These are phyloP conservation scores for Zymoseptoria brevis DNA, from an alignment of 2,329 filamentous ascomycete species.

Conservation along the genomic window DNA sequence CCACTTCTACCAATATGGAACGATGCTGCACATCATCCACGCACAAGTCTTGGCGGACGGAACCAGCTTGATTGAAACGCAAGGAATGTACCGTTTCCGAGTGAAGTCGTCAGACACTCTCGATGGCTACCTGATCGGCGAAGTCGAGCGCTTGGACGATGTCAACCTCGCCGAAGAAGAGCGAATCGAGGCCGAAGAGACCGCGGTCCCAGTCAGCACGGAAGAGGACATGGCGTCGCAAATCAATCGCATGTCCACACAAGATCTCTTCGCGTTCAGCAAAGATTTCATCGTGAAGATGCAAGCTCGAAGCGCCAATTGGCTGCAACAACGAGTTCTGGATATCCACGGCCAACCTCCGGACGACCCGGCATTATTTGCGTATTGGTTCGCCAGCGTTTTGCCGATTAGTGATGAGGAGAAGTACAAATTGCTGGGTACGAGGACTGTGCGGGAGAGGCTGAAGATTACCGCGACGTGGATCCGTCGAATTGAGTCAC, in stretches of 20 bases:
- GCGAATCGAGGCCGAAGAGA: slow-evolving; percentile 62
- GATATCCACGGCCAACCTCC: slow-evolving; percentile 71
- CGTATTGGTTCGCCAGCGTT: slow-evolving; percentile 85
- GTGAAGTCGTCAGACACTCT: slow-evolving; percentile 56
- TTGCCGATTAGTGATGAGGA: slow-evolving; percentile 69
- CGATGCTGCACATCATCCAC: slow-evolving; percentile 66
- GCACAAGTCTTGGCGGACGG: slow-evolving; percentile 70
- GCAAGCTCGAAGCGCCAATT: slow-evolving; percentile 59
- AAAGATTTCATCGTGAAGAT: slow-evolving; percentile 62
- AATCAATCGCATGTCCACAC: slow-evolving; percentile 58
- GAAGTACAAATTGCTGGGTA: slow-evolving; percentile 67
- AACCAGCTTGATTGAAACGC: slow-evolving; percentile 70
- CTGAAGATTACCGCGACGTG: slow-evolving; percentile 76
- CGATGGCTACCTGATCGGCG: slow-evolving; percentile 73
- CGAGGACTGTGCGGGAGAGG: slow-evolving; percentile 68
- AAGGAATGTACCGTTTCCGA: slow-evolving; percentile 68
- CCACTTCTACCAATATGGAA: slow-evolving; percentile 67
- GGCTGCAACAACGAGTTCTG: slow-evolving; percentile 66
- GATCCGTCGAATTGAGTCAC: slow-evolving; percentile 64
- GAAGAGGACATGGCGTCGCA: slow-evolving; percentile 27
- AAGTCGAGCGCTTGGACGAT: slow-evolving; percentile 70
- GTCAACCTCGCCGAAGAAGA: slow-evolving; percentile 77
- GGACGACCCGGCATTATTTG: slow-evolving; percentile 66
- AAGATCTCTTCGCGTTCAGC: slow-evolving; percentile 57
- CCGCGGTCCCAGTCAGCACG: slow-evolving; percentile 27